These are phyloP conservation scores for Chamaecyparis obtusa DNA, from an alignment of 75 land plant species.

Conservation along the genomic window DNA sequence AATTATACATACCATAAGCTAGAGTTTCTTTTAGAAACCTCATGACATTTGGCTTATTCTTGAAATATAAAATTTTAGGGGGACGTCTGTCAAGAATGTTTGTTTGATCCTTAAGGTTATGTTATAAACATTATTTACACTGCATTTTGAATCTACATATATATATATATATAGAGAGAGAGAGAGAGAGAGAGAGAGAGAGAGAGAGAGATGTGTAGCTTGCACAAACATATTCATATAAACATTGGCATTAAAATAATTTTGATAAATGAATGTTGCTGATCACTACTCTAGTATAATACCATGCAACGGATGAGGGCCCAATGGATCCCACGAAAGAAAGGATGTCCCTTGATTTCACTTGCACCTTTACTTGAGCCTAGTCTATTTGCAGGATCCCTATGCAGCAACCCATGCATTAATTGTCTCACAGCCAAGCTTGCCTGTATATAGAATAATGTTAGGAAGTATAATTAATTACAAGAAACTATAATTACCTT, in stretches of 20 bases:
- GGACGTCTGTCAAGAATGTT: background rate
- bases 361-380: constrained; percentile 82
- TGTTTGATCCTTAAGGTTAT: too few species aligned
- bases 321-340: constrained; percentile 90
- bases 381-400: constrained; percentile 74
- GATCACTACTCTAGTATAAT: background rate
- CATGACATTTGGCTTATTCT: background rate
- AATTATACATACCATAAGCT: background rate
- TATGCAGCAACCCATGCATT: constrained; percentile 68
- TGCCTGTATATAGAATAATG: constrained; percentile 44
- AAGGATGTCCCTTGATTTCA: constrained; percentile 90
- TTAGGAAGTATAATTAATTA: background rate
- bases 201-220: background rate
- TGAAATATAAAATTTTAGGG: background rate
- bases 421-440: constrained; percentile 84
- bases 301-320: constrained; percentile 94
- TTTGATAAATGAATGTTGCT: background rate
- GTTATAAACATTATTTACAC: too few species aligned
- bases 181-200: too few species aligned
- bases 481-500: background rate
- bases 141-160: too few species aligned
- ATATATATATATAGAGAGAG: too few species aligned
- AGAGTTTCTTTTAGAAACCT: background rate
- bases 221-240: background rate
- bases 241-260: background rate